Percentiles rank a stretch among this genome's conserved stretches.
These are phyloP conservation scores for Cordyceps tenuipes DNA, from an alignment of 2,329 filamentous ascomycete species.

Conservation along the genomic window DNA sequence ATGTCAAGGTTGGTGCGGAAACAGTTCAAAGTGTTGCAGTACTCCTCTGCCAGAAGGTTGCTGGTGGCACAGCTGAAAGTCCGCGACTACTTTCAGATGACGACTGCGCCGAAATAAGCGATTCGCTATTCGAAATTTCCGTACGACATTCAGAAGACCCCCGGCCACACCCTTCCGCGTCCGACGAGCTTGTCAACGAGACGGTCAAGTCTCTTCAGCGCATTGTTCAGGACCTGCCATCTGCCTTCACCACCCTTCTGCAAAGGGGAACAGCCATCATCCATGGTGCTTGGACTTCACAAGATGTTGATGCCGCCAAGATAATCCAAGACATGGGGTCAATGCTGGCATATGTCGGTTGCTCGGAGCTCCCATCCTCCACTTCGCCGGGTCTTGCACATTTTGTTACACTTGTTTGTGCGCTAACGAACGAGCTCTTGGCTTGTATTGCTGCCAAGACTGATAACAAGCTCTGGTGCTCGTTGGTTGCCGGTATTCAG, in stretches of 20 bases:
- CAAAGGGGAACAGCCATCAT: conserved; percentile 21
- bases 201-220: conserved; percentile 33
- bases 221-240: conserved; percentile 27
- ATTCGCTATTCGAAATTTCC: conserved; percentile 25
- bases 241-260: conserved; percentile 28
- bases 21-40: conserved; percentile 39
- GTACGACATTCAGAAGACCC: conserved; percentile 17
- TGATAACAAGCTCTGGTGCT: conserved; percentile 28
- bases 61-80: conserved; percentile 9
- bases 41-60: conserved; percentile 32
- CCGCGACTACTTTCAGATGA: conserved; percentile 26
- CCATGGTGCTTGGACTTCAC: conserved; percentile 17
- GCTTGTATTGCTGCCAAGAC: conserved; percentile 26
- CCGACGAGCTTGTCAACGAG: conserved; percentile 33
- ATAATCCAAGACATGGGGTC: conserved; percentile 30
- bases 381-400: conserved; percentile 26
- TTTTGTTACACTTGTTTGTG: conserved; percentile 31
- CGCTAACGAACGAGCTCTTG: conserved; percentile 28
- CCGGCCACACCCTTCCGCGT: conserved; percentile 16
- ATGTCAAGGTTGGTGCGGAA: conserved; percentile 33
- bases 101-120: conserved; percentile 31
- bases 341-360: conserved; percentile 41
- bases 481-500: conserved; percentile 30
- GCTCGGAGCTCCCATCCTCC: conserved; percentile 30
- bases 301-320: conserved; percentile 17